Conservation (phyloP, 108 stramenopile genomes). For the Epipyxis sp. region DNA sequence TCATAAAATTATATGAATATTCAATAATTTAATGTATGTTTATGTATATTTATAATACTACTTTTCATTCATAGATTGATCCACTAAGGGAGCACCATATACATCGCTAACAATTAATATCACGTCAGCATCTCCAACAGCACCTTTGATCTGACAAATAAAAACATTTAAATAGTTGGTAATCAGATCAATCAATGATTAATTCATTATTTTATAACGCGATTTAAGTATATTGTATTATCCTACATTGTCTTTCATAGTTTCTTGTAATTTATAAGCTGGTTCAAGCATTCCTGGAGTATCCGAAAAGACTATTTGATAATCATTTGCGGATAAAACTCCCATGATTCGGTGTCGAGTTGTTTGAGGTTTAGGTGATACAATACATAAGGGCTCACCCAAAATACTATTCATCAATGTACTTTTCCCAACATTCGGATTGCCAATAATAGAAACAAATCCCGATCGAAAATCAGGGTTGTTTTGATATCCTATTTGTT, state of each 20-base stretch:
- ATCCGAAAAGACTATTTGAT: conserved; percentile 76
- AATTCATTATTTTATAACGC: too few relatives aligned
- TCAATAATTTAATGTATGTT: too few relatives aligned
- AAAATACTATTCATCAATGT: conserved; percentile 78
- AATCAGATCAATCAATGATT: too few relatives aligned
- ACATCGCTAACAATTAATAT: conserved; percentile 76
- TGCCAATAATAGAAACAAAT: conserved; percentile 67
- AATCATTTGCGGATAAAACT: conserved; percentile 61
- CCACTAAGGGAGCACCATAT: conserved; percentile 51
- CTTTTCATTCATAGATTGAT: not conserved
- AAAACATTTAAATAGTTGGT: too few relatives aligned
- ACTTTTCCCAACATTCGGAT: conserved; percentile 89
- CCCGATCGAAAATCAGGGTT: conserved; percentile 46
- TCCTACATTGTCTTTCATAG: conserved; percentile 65
- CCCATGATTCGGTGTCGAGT: conserved; percentile 82
- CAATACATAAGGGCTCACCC: conserved; percentile 68
- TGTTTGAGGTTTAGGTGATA: conserved; percentile 77
- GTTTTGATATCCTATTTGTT: too few relatives aligned
- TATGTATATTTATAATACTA: conserved; percentile 43
- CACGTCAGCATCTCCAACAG: conserved; percentile 65
- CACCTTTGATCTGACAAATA: conserved; percentile 7
- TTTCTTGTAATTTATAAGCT: conserved; percentile 74
- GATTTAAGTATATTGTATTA: too few relatives aligned
- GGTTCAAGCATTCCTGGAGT: conserved; percentile 82
- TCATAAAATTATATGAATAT: too few relatives aligned